Evolutionary conservation across 805 yeast genomes (phyloP).

Genomic region (Teunomyces funiuensis): DNA sequence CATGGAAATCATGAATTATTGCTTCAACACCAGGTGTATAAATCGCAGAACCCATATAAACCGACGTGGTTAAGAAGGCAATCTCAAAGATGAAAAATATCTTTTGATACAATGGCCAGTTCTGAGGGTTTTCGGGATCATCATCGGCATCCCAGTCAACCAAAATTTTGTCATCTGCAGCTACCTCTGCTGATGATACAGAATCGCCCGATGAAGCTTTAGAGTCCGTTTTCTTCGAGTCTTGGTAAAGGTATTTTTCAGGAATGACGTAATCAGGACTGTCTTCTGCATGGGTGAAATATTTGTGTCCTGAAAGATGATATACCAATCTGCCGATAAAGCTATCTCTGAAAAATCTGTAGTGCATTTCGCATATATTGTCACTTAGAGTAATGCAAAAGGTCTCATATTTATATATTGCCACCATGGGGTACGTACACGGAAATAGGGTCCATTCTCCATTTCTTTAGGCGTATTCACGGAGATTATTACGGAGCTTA

Average conservation of each 20-base stretch:
- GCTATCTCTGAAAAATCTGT: slow-evolving; percentile 28
- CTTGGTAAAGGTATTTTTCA: slow-evolving; percentile 11
- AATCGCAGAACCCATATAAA: slow-evolving; percentile 57
- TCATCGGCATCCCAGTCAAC: slow-evolving; percentile 40
- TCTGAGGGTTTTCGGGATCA: slow-evolving; percentile 57
- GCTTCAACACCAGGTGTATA: slow-evolving; percentile 51
- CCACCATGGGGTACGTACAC: too few species aligned
- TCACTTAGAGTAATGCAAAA: neutral
- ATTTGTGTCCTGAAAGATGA: slow-evolving; percentile 24
- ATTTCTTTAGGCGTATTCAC: too few species aligned
- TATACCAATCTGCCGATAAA: slow-evolving; percentile 30
- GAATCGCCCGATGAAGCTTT: neutral
- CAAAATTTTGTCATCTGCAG: slow-evolving; percentile 9
- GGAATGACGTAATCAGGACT: slow-evolving; percentile 16
- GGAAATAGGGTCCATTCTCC: too few species aligned
- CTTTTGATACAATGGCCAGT: slow-evolving; percentile 51
- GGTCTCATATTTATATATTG: too few species aligned
- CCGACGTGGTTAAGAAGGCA: slow-evolving; percentile 46
- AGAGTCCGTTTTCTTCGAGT: neutral
- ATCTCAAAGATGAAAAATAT: slow-evolving; percentile 37
- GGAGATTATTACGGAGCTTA: too few species aligned
- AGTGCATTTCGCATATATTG: neutral
- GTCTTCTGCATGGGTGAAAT: slow-evolving; percentile 19
- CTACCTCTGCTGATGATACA: neutral
- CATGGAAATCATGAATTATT: slow-evolving; percentile 44